phyloP scores from a whole-genome alignment of 2,329 filamentous ascomycete species.

The Cercospora janseana region DNA sequence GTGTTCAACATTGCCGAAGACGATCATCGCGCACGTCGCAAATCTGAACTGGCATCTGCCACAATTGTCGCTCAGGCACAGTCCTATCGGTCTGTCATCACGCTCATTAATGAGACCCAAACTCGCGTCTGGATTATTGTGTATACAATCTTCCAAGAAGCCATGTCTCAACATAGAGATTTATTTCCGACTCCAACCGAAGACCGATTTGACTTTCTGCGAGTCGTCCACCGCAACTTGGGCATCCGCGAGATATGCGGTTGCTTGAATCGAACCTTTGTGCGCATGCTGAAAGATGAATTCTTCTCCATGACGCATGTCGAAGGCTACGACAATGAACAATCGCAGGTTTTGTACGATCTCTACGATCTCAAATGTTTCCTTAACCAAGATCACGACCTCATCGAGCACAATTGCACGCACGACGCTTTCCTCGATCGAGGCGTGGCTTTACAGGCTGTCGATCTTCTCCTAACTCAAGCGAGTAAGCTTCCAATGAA shows the following conservation, averaged over 20 bases:
- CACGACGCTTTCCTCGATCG: conserved; percentile 72
- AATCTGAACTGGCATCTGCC: conserved; percentile 60
- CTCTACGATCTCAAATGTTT: conserved; percentile 71
- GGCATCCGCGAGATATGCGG: conserved; percentile 85
- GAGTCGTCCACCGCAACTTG: conserved; percentile 77
- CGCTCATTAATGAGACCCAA: conserved; percentile 75
- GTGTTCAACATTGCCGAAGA: conserved; percentile 81
- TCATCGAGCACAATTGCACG: conserved; percentile 72
- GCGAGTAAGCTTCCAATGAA: conserved; percentile 83
- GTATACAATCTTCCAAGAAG: conserved; percentile 76
- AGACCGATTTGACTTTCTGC: conserved; percentile 74
- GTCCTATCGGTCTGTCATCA: conserved; percentile 30
- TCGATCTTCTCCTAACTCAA: conserved; percentile 79
- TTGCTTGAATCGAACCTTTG: conserved; percentile 77
- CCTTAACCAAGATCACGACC: conserved; percentile 38
- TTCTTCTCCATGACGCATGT: conserved; percentile 72
- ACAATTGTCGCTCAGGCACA: conserved; percentile 44
- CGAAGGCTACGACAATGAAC: conserved; percentile 80
- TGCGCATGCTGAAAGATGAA: conserved; percentile 85
- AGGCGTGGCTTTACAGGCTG: conserved; percentile 73
- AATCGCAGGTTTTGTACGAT: conserved; percentile 81
- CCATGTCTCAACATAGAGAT: conserved; percentile 63
- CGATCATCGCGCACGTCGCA: conserved; percentile 73
- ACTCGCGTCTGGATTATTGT: conserved; percentile 84
- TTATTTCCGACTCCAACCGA: conserved; percentile 66